phyloP scores from a whole-genome alignment of 2,329 filamentous ascomycete genomes.

The Pseudogymnoascus sp. region DNA sequence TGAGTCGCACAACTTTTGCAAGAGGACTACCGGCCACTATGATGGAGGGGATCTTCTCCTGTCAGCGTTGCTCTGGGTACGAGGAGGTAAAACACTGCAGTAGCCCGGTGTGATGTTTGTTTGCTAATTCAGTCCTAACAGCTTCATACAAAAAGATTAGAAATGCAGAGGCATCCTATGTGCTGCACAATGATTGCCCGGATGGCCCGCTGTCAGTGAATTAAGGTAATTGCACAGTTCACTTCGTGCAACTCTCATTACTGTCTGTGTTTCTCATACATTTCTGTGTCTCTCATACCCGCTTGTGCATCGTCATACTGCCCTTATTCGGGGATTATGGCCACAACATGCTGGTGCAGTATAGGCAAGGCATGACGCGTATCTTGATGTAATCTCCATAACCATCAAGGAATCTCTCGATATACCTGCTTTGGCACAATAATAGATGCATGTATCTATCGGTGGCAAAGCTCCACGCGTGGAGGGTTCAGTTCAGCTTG shows the following conservation, averaged over 20 bases:
- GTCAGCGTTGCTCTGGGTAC: background rate
- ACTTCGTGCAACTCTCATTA: constrained; percentile 5
- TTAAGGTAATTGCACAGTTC: constrained; percentile 3
- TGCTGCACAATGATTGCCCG: background rate
- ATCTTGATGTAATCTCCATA: background rate
- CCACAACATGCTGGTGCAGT: background rate
- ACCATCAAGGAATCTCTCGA: background rate
- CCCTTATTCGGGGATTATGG: constrained; percentile 3
- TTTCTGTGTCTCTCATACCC: background rate
- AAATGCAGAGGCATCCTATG: background rate
- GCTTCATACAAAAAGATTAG: background rate
- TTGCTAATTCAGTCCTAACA: background rate
- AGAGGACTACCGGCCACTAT: background rate
- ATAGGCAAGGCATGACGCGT: background rate
- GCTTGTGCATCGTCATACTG: constrained; percentile 3
- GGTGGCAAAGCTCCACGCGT: background rate
- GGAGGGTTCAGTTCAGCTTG: background rate
- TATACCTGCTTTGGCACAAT: background rate
- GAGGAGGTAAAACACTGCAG: background rate
- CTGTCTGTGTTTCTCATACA: background rate
- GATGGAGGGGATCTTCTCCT: background rate
- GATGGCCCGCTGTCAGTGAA: constrained; percentile 6
- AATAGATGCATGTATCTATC: background rate
- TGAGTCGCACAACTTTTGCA: background rate
- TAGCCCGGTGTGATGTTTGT: background rate